These are phyloP conservation scores for Beauveria caledonica DNA, from an alignment of 2,329 filamentous ascomycete genomes.

Conservation along the genomic window DNA sequence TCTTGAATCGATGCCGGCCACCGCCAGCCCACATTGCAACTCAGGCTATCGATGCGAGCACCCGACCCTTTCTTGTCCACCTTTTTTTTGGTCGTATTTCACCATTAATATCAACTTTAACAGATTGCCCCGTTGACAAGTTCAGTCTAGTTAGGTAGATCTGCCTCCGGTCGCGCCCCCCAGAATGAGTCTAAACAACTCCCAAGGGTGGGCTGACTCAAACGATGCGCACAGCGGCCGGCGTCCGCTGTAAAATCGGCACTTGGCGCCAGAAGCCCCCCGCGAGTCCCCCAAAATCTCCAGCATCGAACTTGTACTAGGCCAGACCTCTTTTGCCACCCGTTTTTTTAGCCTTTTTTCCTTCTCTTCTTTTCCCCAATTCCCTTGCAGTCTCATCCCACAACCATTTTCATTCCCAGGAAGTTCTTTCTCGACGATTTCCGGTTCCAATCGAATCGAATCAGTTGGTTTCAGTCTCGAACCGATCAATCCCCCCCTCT, in stretches of 20 bases:
- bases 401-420: conserved; percentile 5
- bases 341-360: conserved; percentile 11
- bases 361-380: neutral
- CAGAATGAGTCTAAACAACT: neutral
- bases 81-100: too few relatives aligned
- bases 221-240: neutral
- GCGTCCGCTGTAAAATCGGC: neutral
- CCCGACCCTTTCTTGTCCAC: too few relatives aligned
- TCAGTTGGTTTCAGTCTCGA: neutral
- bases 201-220: neutral
- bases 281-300: neutral
- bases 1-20: too few relatives aligned
- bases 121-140: too few relatives aligned
- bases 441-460: neutral
- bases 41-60: too few relatives aligned
- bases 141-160: too few relatives aligned
- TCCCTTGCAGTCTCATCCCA: conserved; percentile 11
- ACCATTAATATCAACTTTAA: too few relatives aligned
- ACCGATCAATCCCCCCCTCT: neutral
- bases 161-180: neutral
- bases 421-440: neutral
- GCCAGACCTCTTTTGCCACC: neutral
- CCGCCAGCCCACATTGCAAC: too few relatives aligned
- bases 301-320: neutral
- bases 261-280: neutral